Evolutionary conservation across 768 basidiomycete species (phyloP), one percentile per base, ranked within the genome.

Genomic region (Tricholomella constricta): DNA sequence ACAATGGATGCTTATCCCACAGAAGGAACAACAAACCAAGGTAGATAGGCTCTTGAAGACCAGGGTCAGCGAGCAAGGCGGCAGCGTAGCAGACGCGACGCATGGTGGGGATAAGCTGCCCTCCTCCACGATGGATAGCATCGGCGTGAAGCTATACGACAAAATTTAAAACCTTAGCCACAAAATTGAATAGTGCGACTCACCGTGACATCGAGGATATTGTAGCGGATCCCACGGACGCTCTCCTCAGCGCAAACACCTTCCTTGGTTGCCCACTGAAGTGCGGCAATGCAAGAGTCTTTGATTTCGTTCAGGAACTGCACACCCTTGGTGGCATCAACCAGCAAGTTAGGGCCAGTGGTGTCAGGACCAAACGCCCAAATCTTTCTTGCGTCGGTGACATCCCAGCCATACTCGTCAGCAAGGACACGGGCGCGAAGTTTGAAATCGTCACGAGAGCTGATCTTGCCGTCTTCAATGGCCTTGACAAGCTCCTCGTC

Each of bases 321-420:
- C 55, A 96, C 93, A 80, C 94, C 96, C 84, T 98, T 99, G 65
- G 97, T 98, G 62, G 88, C 91, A 75, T 99, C 97, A 65, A 97
- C 92, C 71, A 98, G 76, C 74, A 99, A 72, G 78, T 99, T 98
- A 53, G 96, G 86, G 40, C 96, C 96, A 56, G 91, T 93, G 51
- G 92, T 96, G 62, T 99, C 97, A 62, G 97, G 96, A 64, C 96
- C 97, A 81, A 98, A 99, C 75, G 90, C 92, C 96, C 96, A 99
- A 69, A 99, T 98, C 83, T 96, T 98, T 69, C 97, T 82, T 62
- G 96, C 96, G 67, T 98, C 96, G 58, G 95, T 96, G 62, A 98
- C 94, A 70, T 99, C 96, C 96, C 96, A 98, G 48, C 93, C 93
- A 70, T 77, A 88, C 61, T 98, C 94, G 71, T 99, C 96, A 58